Evolutionary conservation across 2,329 filamentous ascomycete species (phyloP).

Genomic region (Paecilomyces variotii): DNA sequence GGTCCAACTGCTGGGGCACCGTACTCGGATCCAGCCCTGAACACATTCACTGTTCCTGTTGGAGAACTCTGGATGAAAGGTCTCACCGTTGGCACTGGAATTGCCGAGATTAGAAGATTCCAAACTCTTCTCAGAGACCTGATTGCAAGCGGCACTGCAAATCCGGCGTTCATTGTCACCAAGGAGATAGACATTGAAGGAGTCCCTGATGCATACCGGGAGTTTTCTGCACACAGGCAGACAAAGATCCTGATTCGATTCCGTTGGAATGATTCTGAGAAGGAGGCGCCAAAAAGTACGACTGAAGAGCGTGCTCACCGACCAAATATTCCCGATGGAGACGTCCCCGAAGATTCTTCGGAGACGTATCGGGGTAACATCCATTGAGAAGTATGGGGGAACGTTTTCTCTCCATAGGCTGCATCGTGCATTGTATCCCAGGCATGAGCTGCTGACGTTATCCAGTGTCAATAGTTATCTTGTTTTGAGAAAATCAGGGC

Average conservation of each 20-base stretch:
- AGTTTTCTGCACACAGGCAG: neutral
- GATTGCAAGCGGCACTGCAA: neutral
- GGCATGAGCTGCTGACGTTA: neutral
- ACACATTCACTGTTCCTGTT: neutral
- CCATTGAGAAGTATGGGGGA: too few species aligned
- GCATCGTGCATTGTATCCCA: too few species aligned
- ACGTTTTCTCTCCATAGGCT: neutral
- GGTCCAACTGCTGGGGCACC: neutral
- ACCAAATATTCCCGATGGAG: neutral
- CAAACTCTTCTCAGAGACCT: neutral
- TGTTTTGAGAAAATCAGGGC: neutral
- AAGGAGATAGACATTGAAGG: neutral
- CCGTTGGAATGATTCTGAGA: neutral
- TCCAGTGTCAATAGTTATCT: neutral
- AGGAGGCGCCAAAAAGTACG: neutral
- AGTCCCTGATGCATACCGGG: neutral
- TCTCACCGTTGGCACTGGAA: neutral
- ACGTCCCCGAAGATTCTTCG: neutral
- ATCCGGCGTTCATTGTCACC: slow-evolving; percentile 1
- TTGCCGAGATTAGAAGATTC: neutral
- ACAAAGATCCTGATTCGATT: slow-evolving; percentile 1
- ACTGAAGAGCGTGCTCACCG: neutral
- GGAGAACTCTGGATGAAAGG: neutral
- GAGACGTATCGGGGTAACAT: neutral
- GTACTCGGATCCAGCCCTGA: neutral